These are phyloP conservation scores for Conringia planisiliqua DNA, from an alignment of 345 rosid species.

Conservation along the genomic window DNA sequence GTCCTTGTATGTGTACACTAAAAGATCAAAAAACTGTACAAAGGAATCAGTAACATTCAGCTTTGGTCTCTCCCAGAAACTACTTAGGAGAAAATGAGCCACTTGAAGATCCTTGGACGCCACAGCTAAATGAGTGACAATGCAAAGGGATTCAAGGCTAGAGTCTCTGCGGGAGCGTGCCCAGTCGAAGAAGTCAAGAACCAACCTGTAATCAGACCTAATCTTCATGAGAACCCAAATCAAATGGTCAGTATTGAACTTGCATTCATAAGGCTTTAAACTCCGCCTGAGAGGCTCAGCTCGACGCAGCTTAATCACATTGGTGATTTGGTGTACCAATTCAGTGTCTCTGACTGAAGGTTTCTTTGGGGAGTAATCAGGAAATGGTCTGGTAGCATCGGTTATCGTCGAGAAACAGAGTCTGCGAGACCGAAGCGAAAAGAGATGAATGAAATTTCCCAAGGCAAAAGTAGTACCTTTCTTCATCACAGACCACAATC, in stretches of 20 bases:
- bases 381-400: slow-evolving; percentile 64
- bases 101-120: slow-evolving; percentile 59
- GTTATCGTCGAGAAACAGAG: slow-evolving; percentile 31
- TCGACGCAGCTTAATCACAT: slow-evolving; percentile 60
- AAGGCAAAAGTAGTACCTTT: slow-evolving; percentile 36
- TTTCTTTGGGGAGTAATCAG: slow-evolving; percentile 80
- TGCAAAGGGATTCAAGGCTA: slow-evolving; percentile 69
- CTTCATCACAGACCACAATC: slow-evolving; percentile 42
- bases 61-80: slow-evolving; percentile 64
- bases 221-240: slow-evolving; percentile 93
- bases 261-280: slow-evolving; percentile 71
- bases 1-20: slow-evolving; percentile 80
- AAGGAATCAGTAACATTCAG: slow-evolving; percentile 48
- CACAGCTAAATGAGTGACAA: slow-evolving; percentile 70
- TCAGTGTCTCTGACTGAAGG: slow-evolving; percentile 71
- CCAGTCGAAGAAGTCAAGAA: slow-evolving; percentile 86
- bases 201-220: slow-evolving; percentile 59
- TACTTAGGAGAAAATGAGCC: slow-evolving; percentile 51
- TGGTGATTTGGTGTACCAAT: slow-evolving; percentile 65
- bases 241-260: slow-evolving; percentile 69
- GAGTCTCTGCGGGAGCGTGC: slow-evolving; percentile 64
- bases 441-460: slow-evolving; percentile 31
- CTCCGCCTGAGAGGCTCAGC: slow-evolving; percentile 54
- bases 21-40: slow-evolving; percentile 48
- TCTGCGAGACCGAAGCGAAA: slow-evolving; percentile 31